These are phyloP conservation scores for Syzygium grande DNA, from an alignment of 345 rosid genomes.

Conservation along the genomic window DNA sequence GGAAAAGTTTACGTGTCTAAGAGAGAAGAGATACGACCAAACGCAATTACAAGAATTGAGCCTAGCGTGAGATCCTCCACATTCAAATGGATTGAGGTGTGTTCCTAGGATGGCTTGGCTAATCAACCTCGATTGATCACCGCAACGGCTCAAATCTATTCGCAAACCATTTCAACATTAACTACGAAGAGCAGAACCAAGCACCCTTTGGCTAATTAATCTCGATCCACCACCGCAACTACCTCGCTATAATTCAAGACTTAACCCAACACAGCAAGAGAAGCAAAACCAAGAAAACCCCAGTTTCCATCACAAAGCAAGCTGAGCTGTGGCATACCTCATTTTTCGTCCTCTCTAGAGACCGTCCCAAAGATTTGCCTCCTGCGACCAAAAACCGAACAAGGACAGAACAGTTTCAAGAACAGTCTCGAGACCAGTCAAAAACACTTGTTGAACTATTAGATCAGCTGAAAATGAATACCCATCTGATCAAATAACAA, in stretches of 20 bases:
- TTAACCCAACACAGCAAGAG: background rate
- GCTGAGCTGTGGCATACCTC: background rate
- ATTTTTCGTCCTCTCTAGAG: background rate
- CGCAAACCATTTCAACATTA: background rate
- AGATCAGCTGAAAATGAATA: background rate
- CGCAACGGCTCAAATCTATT: background rate
- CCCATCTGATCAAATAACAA: background rate
- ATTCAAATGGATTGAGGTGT: background rate
- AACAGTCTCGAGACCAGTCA: background rate
- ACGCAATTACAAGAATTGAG: background rate
- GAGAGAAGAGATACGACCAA: background rate
- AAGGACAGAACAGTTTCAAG: background rate
- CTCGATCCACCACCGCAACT: background rate
- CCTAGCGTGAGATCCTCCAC: background rate
- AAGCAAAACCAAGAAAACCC: background rate
- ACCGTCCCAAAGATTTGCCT: background rate
- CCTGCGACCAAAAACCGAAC: background rate
- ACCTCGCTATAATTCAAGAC: background rate
- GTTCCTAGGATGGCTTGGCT: background rate
- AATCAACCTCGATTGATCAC: background rate
- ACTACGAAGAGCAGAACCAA: background rate
- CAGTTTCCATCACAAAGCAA: background rate
- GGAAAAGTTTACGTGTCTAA: background rate
- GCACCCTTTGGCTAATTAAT: background rate
- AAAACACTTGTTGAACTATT: background rate